These are phyloP conservation scores for Schizochytrium sp. DNA, from an alignment of 108 stramenopile genomes.

Conservation along the genomic window DNA sequence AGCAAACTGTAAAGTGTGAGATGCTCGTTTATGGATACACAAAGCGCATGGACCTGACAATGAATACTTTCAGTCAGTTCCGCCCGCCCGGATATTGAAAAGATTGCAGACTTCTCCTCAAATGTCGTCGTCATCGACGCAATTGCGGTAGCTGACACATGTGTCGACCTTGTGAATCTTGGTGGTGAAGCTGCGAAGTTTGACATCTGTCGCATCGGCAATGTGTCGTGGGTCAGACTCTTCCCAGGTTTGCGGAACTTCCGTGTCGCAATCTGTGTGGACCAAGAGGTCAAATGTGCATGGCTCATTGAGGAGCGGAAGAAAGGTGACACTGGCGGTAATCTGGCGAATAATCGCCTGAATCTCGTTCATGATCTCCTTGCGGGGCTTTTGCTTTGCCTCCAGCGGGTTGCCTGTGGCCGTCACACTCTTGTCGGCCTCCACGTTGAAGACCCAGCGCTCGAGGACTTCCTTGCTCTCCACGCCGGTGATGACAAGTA, in stretches of 20 bases:
- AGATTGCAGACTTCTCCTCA: neutral
- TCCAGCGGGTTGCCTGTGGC: neutral
- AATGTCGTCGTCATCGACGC: slow-evolving; percentile 10
- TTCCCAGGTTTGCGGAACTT: slow-evolving; percentile 79
- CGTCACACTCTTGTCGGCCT: slow-evolving; percentile 47
- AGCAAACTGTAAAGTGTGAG: too few relatives aligned
- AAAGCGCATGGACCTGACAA: too few relatives aligned
- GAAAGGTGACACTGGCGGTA: slow-evolving; percentile 85
- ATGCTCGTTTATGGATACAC: too few relatives aligned
- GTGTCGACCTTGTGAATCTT: slow-evolving; percentile 84
- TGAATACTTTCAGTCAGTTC: too few relatives aligned
- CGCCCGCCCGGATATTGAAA: too few relatives aligned
- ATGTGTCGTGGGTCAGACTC: slow-evolving; percentile 95
- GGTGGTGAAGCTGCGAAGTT: slow-evolving; percentile 82
- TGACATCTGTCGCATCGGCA: slow-evolving; percentile 80
- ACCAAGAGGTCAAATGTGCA: slow-evolving; percentile 94
- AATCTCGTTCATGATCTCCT: slow-evolving; percentile 91
- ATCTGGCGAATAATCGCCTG: slow-evolving; percentile 97
- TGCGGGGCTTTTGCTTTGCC: slow-evolving; percentile 55
- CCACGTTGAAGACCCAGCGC: slow-evolving; percentile 94
- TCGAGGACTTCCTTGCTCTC: slow-evolving; percentile 89
- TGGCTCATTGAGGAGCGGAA: slow-evolving; percentile 87
- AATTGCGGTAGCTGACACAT: slow-evolving; percentile 70
- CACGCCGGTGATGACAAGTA: slow-evolving; percentile 86
- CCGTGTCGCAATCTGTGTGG: slow-evolving; percentile 78